phyloP scores from a whole-genome alignment of 2,329 filamentous ascomycete species.

The Fusarium luffae region DNA sequence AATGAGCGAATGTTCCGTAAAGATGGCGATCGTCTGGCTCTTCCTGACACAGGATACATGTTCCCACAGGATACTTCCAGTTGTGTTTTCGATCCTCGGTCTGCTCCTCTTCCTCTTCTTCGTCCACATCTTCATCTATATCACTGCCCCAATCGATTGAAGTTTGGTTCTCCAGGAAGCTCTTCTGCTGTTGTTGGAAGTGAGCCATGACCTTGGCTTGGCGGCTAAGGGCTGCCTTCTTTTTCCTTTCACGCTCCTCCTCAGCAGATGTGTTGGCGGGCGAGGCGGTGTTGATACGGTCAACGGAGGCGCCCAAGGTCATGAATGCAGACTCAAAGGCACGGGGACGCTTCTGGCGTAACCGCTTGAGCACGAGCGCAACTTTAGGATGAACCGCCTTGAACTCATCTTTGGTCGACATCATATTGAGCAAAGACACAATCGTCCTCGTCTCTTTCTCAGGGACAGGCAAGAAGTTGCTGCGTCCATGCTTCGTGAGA shows the following conservation, averaged over 20 bases:
- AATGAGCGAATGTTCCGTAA: conserved; percentile 92
- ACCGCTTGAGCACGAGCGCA: conserved; percentile 80
- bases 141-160: conserved; percentile 86
- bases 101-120: conserved; percentile 72
- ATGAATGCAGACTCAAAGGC: conserved; percentile 77
- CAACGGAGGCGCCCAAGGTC: conserved; percentile 73
- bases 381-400: conserved; percentile 88
- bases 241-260: conserved; percentile 84
- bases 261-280: conserved; percentile 76
- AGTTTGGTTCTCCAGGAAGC: conserved; percentile 90
- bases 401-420: conserved; percentile 77
- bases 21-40: conserved; percentile 89
- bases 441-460: conserved; percentile 68
- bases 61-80: conserved; percentile 92
- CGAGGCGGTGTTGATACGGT: conserved; percentile 83
- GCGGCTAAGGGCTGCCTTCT: conserved; percentile 87
- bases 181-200: conserved; percentile 97
- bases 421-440: conserved; percentile 70
- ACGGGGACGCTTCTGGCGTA: conserved; percentile 83
- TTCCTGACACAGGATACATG: conserved; percentile 96
- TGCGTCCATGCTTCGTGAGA: conserved; percentile 71
- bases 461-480: conserved; percentile 68
- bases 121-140: conserved; percentile 78
- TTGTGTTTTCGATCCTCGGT: conserved; percentile 71
- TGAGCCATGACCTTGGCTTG: conserved; percentile 97